Base-by-base conservation (phyloP, 2,329 filamentous ascomycete species). In the Tricladium varicosporioides region DNA sequence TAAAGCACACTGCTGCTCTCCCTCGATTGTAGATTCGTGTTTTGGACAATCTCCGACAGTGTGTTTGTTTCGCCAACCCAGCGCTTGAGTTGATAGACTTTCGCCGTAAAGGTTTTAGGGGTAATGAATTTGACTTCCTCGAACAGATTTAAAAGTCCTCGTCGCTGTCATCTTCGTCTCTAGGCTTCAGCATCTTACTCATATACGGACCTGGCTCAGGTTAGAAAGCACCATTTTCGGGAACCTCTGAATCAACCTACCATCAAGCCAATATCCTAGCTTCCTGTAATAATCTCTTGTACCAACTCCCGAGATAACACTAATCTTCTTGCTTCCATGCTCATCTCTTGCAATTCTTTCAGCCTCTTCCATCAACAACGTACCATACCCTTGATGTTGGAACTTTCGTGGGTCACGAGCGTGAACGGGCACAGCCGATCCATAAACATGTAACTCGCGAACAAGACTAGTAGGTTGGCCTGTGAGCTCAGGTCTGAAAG, bases 301-400 rank as follows among this genome's bases (percentile, higher is more conserved):
- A 11, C 94, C 94, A 7, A 99, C 92, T 31, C 94, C 94, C n/a
- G 92, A 96, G 60, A 99, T 99, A 64, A 99, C 92, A 69, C 91
- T 94, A 55, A 99, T 91, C 80, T 99, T 99, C 59, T 82, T 81
- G 66, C 92, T 97, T 5, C 92, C 89, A 70, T 99, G 94, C 75
- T 99, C 94, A 63, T 97, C 89, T 54, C 91, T 83, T 0, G 95
- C 93, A 63, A 99, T 99, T 51, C 92, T 82, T 76, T 97, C 94
- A 0, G 94, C 95, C 75, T 97, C 93, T 70, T 97, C 93, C 95
- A 99, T 99, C 63, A 99, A 71, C 60, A 99, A 73, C 1, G 94
- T 99, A 48, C 94, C 94, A 65, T 96, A 99, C 0, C 94, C 94
- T 72, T 97, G 94, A 75, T 99, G 94, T 76, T 99, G 94, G 75